A percentile compares a stretch with the other conserved stretches of the same genome.
These are phyloP conservation scores for Neostapfia colusana DNA, from an alignment of 176 grass and related monocot genomes.

Conservation along the genomic window DNA sequence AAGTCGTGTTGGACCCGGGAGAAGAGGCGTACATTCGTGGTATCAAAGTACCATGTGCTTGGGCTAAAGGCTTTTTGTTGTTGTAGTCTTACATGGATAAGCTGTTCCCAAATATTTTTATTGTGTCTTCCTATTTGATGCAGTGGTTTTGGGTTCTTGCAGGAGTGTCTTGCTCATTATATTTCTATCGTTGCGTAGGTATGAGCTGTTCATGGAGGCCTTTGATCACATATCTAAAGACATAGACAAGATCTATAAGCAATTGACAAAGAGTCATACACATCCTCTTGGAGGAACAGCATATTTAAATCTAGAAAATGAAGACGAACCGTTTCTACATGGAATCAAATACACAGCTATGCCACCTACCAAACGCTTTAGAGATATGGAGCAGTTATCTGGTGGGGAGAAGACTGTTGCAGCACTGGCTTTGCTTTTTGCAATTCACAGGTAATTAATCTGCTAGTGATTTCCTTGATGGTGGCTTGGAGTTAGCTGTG, in stretches of 20 bases:
- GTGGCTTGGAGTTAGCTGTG: constrained; percentile 7
- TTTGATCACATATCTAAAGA: constrained; percentile 98
- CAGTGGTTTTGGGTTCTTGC: background rate
- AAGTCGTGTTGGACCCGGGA: too few species aligned
- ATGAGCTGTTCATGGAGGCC: constrained; percentile 89
- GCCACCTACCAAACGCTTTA: constrained; percentile 95
- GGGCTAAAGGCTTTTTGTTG: too few species aligned
- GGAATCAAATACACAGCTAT: constrained; percentile 99
- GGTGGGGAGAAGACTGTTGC: constrained; percentile 98
- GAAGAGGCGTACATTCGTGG: too few species aligned
- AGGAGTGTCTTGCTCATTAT: background rate
- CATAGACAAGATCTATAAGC: constrained; percentile 98
- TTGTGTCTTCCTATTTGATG: constrained; percentile 10
- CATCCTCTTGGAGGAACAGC: constrained; percentile 96
- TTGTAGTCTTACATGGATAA: background rate
- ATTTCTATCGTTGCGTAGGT: constrained; percentile 54
- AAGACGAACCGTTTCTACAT: constrained; percentile 89
- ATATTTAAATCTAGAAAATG: constrained; percentile 98
- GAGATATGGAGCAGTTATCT: constrained; percentile 98
- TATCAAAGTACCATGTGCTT: too few species aligned
- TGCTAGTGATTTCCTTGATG: constrained; percentile 3
- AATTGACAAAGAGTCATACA: constrained; percentile 93
- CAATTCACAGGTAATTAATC: constrained; percentile 86
- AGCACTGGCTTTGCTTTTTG: constrained; percentile 92
- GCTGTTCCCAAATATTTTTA: constrained; percentile 11